Evolutionary conservation across 495 filamentous ascomycete species (phyloP), one percentile per base, ranked within the genome.

Genomic region (Penicillium cinerascens): DNA sequence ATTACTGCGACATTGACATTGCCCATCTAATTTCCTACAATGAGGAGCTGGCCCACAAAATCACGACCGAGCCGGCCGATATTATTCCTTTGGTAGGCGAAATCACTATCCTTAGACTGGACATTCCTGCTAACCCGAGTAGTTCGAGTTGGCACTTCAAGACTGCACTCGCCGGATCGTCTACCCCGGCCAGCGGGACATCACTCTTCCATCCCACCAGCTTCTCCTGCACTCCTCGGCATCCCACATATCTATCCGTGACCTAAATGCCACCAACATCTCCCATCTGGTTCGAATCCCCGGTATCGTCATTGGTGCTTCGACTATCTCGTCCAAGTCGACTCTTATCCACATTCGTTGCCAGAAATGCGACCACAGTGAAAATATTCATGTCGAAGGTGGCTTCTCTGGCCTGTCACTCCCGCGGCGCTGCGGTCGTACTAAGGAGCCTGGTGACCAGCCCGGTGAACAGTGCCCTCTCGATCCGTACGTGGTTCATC

Each of bases 261-360:
- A 96, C 58, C 81, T 99, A 17, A 91, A 92, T 61, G 92, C 95
- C 9, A 86, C 87, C 29, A 95, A 88, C 64, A 92, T 99, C 57
- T 95, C 93, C 6, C 84, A 91, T 58, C 89, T 99, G 36, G 92
- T 99, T 22, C 85, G 95, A 41, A 95, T 97, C 41, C 92, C 93
- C 6, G 95, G 95, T 33, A 99, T 99, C 55, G 88, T 99, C 41
- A 97, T 99, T 63, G 92, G 95, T 43, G 95, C 95, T 43, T 96
- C 92, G 0, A 95, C 95, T 13, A 86, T 97, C 67, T 95, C 91
- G 15, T 97, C 92, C 9, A 97, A 97, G 78, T 87, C 95, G 20
- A 97, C 91, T 9, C 73, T 83, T 11, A 79, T 99, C 17, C 78
- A 87, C 60, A 87, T 97, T 50, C 86, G 92, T 74, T 99, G 95